Conservation (phyloP, 768 basidiomycete genomes). For the Russula vinacea region DNA sequence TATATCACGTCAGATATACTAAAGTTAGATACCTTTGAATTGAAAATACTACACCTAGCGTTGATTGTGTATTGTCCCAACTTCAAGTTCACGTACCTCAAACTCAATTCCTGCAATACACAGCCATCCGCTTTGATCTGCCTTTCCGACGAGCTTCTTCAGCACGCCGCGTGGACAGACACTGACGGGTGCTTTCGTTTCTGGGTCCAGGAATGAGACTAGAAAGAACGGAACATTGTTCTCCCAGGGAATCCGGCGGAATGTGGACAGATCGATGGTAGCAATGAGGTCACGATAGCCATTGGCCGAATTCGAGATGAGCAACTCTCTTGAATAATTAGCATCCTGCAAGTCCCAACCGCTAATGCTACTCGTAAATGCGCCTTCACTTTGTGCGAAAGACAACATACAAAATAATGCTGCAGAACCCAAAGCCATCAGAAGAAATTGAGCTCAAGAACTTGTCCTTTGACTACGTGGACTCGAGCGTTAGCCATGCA, state of each 20-base stretch:
- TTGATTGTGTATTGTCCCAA: not conserved
- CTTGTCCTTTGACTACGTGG: conserved; percentile 77
- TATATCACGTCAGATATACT: not conserved
- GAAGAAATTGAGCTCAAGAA: conserved; percentile 77
- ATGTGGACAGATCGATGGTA: conserved; percentile 80
- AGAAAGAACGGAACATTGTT: conserved; percentile 91
- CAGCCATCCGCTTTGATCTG: conserved; percentile 48
- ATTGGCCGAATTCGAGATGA: conserved; percentile 87
- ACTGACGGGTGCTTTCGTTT: conserved; percentile 67
- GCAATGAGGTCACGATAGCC: conserved; percentile 91
- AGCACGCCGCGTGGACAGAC: conserved; percentile 89
- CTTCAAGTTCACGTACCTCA: conserved; percentile 53
- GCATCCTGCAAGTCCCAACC: conserved; percentile 93
- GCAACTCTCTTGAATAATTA: conserved; percentile 79
- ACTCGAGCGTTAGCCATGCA: conserved; percentile 23
- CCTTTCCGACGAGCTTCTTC: conserved; percentile 52
- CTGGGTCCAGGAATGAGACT: conserved; percentile 85
- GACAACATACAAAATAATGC: conserved; percentile 75
- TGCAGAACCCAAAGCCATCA: conserved; percentile 90
- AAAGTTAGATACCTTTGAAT: conserved; percentile 63
- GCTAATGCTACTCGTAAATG: conserved; percentile 38
- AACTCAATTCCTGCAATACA: conserved; percentile 91
- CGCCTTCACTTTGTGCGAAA: conserved; percentile 6
- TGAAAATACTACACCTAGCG: conserved; percentile 68
- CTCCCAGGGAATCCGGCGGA: conserved; percentile 90